A percentile compares a stretch with the other conserved stretches of the same genome.
phyloP scores from a whole-genome alignment of 257 asterid genomes.

The Gentiana macrophylla region DNA sequence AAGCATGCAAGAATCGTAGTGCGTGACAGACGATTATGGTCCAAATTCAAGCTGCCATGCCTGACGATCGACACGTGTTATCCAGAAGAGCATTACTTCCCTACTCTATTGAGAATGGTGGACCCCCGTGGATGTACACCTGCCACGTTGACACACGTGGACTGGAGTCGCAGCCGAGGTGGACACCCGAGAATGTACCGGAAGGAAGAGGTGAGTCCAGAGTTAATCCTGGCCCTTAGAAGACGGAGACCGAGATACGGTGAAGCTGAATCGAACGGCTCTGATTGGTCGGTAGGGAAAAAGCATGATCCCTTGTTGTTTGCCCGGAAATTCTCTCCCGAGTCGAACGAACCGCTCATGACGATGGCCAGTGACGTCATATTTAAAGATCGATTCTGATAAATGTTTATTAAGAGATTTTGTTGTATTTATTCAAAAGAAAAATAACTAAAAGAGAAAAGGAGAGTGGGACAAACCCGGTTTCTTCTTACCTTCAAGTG shows the following conservation, averaged over 20 bases:
- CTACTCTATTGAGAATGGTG: conserved; percentile 58
- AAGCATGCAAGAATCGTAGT: conserved; percentile 48
- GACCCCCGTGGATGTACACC: conserved; percentile 59
- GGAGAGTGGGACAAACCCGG: conserved; percentile 65
- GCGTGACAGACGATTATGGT: conserved; percentile 51
- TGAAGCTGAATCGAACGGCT: conserved; percentile 22
- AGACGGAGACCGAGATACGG: conserved; percentile 46
- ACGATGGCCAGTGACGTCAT: conserved; percentile 36
- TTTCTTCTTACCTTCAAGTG: conserved; percentile 12
- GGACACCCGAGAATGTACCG: conserved; percentile 65
- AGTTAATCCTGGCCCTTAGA: conserved; percentile 26
- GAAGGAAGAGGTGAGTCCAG: conserved; percentile 35
- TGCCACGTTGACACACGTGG: conserved; percentile 70
- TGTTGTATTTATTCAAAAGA: not conserved
- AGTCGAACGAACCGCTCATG: conserved; percentile 24
- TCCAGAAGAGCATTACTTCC: conserved; percentile 82
- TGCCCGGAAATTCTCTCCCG: conserved; percentile 56
- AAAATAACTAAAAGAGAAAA: conserved; percentile 3
- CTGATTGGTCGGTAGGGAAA: conserved; percentile 17
- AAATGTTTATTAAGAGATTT: not conserved
- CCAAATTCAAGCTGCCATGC: conserved; percentile 61
- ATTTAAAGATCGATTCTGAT: conserved; percentile 31
- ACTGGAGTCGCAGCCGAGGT: conserved; percentile 38
- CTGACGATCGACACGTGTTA: conserved; percentile 44
- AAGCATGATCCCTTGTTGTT: conserved; percentile 52